Conservation (phyloP, 1,284 basidiomycete species). For the Athelia sp. region DNA sequence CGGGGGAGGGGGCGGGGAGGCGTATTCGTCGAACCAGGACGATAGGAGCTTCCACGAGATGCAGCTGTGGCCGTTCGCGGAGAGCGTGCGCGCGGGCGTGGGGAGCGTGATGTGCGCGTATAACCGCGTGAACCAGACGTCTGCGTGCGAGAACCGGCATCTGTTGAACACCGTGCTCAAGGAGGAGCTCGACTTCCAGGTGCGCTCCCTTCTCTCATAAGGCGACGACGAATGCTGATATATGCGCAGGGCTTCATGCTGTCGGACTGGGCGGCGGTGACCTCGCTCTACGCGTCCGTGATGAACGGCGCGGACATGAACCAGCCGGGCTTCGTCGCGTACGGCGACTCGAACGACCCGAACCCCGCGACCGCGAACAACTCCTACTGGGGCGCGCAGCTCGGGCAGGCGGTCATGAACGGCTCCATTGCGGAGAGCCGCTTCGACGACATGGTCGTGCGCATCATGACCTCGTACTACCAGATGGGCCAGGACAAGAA, state of each 20-base stretch:
- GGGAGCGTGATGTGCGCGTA: conserved; percentile 46
- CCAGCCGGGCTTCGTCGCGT: too few species aligned
- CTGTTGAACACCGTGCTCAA: conserved; percentile 46
- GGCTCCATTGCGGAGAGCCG: conserved; percentile 32
- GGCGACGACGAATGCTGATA: not conserved
- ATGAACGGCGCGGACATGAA: too few species aligned
- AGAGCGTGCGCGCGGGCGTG: conserved; percentile 39
- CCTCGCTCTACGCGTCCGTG: too few species aligned
- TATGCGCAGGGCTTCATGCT: conserved; percentile 13
- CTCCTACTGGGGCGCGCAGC: conserved; percentile 21
- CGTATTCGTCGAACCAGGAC: conserved; percentile 34
- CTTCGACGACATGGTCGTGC: conserved; percentile 12
- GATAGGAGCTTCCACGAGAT: conserved; percentile 37
- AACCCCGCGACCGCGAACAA: conserved; percentile 13
- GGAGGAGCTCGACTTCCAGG: conserved; percentile 26
- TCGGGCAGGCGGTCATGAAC: conserved; percentile 35
- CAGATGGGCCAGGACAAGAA: conserved; percentile 29
- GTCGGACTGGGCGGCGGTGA: too few species aligned
- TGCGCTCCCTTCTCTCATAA: not conserved
- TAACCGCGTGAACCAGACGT: conserved; percentile 40
- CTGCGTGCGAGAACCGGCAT: conserved; percentile 42
- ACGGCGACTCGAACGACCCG: conserved; percentile 8
- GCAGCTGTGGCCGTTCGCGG: conserved; percentile 37
- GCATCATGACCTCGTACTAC: conserved; percentile 34
- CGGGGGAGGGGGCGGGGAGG: too few species aligned